phyloP scores from a whole-genome alignment of 805 yeast genomes.

The Sugiyamaella americana region DNA sequence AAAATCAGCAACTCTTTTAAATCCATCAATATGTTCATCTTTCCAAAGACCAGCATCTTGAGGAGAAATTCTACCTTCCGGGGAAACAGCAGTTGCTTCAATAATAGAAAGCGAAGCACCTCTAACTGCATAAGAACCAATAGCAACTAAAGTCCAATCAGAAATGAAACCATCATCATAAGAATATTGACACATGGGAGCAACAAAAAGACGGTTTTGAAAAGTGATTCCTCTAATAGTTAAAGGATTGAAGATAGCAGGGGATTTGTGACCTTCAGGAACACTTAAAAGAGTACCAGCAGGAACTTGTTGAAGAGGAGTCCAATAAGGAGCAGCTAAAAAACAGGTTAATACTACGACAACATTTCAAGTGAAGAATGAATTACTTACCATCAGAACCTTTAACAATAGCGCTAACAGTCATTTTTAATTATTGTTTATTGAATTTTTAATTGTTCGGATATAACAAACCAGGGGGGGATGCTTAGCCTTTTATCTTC shows the following conservation, averaged over 20 bases:
- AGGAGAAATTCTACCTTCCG: constrained; percentile 42
- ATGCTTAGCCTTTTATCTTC: too few species aligned
- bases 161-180: constrained; percentile 39
- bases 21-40: constrained; percentile 42
- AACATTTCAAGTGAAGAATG: neutral
- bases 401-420: neutral
- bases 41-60: constrained; percentile 46
- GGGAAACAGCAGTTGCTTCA: constrained; percentile 41
- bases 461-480: too few species aligned
- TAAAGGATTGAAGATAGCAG: constrained; percentile 41
- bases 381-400: neutral
- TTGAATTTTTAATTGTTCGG: neutral
- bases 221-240: constrained; percentile 37
- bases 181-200: constrained; percentile 44
- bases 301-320: constrained; percentile 34
- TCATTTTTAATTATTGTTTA: neutral
- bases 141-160: constrained; percentile 44
- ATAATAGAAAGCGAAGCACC: constrained; percentile 46
- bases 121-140: constrained; percentile 41
- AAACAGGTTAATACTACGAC: neutral
- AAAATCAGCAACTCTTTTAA: constrained; percentile 37
- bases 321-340: constrained; percentile 3
- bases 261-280: constrained; percentile 26
- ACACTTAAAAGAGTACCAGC: constrained; percentile 31
- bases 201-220: constrained; percentile 48